Evolutionary conservation across 768 basidiomycete species (phyloP), one percentile per base, ranked within the genome.

Genomic region (Neoboletus brunneissimus): DNA sequence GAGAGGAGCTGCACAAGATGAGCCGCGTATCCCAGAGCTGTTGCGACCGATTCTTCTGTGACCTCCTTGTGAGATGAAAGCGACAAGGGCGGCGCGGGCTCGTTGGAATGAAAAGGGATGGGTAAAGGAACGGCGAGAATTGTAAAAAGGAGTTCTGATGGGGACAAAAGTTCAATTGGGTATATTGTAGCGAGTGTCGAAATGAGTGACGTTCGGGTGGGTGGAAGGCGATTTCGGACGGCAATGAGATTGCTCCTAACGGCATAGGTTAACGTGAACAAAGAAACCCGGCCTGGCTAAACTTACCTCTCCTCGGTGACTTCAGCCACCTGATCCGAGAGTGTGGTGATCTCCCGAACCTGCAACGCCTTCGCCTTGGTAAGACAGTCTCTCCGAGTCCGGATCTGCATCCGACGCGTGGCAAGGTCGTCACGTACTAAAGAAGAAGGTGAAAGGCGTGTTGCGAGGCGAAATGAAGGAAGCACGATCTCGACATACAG

Each of bases 61-160:
- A 94, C 81, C 42, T 83, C 83, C 55, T 82, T 84, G 61, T 85
- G 79, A n/a, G 79, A 73, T 34, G 83, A 73, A 41, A 94, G 69
- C 4, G 80, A 76, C 38, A 92, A 75, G 0, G 95, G 92, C 16
- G 95, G 95, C 0, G 89, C 90, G 44, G 94, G 91, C 62, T 94
- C 89, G 51, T 84, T 83, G 5, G 82, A 60, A 31, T 81, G 76
- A 23, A 86, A 63, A 16, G 93, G 93, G 58, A 98, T 94, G 1
- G 97, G 95, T 11, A 99, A 79, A n/a, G 97, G 91, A 45, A 92
- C 85, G 48, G 81, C 79, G 48, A 94, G 76, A 68, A 99, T 91
- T 13, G 89, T 85, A 71, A 89, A 99, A 29, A 97, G 82, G n/a
- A 98, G 77, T 64, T 93, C 87, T 5, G 90, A 84, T 13, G 94